Evolutionary conservation across 441 rosid genomes (phyloP), one percentile per base, ranked within the genome.

Genomic region (Erodium trifolium): DNA sequence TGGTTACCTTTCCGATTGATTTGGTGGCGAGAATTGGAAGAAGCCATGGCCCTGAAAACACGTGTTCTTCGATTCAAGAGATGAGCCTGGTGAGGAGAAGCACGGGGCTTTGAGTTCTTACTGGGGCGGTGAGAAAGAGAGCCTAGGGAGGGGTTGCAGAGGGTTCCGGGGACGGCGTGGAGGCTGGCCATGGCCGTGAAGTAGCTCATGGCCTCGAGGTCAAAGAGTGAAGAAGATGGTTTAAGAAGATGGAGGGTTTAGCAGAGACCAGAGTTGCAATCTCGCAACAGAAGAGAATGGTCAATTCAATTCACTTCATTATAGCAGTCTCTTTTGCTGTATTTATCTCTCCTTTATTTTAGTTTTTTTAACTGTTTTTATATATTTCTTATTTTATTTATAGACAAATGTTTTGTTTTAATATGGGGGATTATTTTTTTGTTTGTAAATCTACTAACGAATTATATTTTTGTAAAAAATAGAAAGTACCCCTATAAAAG

Each of bases 141-240:
- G 37, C 37, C 19, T 5, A 18, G 3, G 10, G 62, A 55, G 62
- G 27, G 23, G 62, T 17, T 55, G 62, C 62, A 4, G 62, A 55
- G 27, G 62, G 62, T 55, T 17, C 23, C 23, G 62, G 62, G 23
- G 62, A 17, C 3, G 2, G 62, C 62, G 62, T 55, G 19, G 62
- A 55, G 62, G 62, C 62, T 55, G 27, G 62, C 62, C 62, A 55
- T 55, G 62, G 62, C 27, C 23, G 62, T 2, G 62, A 18, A 55
- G 62, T 23, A 55, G 62, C 19, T 17, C 62, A 55, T 55, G 62
- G 27, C 0, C 37, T 34, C 37, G 3, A 34, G 37, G 37, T 34
- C 37, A 34, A 34, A 5, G 37, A 34, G 4, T 34, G 37, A 34
- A 34, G 37, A 34, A 1, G 5, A 34, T 34, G 37, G 37, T 34